phyloP scores from a whole-genome alignment of 257 asterid species.

The Ballota nigra region DNA sequence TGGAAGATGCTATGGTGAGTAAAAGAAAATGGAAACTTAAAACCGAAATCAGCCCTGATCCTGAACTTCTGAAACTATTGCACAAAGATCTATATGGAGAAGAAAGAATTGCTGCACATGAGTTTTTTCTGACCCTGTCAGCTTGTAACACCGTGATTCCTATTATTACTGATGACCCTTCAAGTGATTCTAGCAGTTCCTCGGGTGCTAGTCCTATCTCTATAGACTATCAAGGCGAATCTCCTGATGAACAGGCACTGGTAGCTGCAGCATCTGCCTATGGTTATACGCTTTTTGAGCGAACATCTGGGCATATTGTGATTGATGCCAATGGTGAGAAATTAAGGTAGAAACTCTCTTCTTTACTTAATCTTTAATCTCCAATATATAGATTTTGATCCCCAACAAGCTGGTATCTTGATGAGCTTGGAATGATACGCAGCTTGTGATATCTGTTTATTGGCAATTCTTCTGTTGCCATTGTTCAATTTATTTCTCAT shows the following conservation, averaged over 20 bases:
- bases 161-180: slow-evolving; percentile 48
- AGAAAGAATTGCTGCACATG: slow-evolving; percentile 80
- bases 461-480: slow-evolving; percentile 7
- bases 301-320: slow-evolving; percentile 92
- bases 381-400: slow-evolving; percentile 8
- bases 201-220: slow-evolving; percentile 32
- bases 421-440: background rate
- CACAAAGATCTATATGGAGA: slow-evolving; percentile 56
- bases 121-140: slow-evolving; percentile 85
- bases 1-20: slow-evolving; percentile 29
- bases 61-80: slow-evolving; percentile 70
- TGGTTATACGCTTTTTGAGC: slow-evolving; percentile 89
- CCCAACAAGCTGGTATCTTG: slow-evolving; percentile 12
- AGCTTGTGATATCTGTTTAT: slow-evolving; percentile 1
- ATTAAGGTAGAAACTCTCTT: slow-evolving; percentile 69
- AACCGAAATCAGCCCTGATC: slow-evolving; percentile 63
- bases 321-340: slow-evolving; percentile 94
- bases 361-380: slow-evolving; percentile 17
- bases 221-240: slow-evolving; percentile 93
- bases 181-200: slow-evolving; percentile 39
- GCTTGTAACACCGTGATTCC: slow-evolving; percentile 98
- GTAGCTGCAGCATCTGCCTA: slow-evolving; percentile 94
- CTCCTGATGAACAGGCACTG: slow-evolving; percentile 98
- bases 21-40: slow-evolving; percentile 72
- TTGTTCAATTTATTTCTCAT: background rate